Evolutionary conservation across 306 rosid genomes (phyloP).

Genomic region (Castanospermum australe): DNA sequence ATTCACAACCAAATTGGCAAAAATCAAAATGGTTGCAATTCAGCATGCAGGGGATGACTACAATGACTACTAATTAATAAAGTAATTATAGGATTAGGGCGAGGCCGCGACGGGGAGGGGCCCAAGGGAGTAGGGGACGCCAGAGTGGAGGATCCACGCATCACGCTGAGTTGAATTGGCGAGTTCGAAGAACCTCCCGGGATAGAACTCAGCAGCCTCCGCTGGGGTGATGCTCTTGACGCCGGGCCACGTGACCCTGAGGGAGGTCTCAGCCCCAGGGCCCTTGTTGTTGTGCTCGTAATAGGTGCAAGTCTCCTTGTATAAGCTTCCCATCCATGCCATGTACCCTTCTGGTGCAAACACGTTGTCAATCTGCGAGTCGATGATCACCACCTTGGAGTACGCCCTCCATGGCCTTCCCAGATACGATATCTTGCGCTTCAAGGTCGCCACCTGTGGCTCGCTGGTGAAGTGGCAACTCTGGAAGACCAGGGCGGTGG

Average conservation of each 20-base stretch:
- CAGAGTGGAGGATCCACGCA: slow-evolving; percentile 46
- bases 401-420: slow-evolving; percentile 75
- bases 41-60: too few species aligned
- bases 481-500: slow-evolving; percentile 50
- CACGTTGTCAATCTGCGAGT: slow-evolving; percentile 50
- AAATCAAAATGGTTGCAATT: too few species aligned
- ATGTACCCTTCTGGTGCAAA: slow-evolving; percentile 60
- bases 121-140: slow-evolving; percentile 34
- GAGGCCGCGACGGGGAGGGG: neutral
- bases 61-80: too few species aligned
- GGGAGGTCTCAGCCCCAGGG: slow-evolving; percentile 25
- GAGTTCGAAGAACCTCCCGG: slow-evolving; percentile 31
- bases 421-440: slow-evolving; percentile 33
- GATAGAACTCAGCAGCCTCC: slow-evolving; percentile 40
- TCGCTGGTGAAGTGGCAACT: slow-evolving; percentile 55
- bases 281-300: slow-evolving; percentile 61
- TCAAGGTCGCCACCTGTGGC: neutral
- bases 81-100: too few species aligned
- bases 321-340: slow-evolving; percentile 53
- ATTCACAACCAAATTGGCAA: too few species aligned
- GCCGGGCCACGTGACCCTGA: slow-evolving; percentile 58
- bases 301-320: slow-evolving; percentile 40
- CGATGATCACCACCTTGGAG: slow-evolving; percentile 65
- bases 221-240: slow-evolving; percentile 8
- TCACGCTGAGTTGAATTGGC: slow-evolving; percentile 35